phyloP scores from a whole-genome alignment of 2,329 filamentous ascomycete species.

The Phaeophleospora eucalypticola region DNA sequence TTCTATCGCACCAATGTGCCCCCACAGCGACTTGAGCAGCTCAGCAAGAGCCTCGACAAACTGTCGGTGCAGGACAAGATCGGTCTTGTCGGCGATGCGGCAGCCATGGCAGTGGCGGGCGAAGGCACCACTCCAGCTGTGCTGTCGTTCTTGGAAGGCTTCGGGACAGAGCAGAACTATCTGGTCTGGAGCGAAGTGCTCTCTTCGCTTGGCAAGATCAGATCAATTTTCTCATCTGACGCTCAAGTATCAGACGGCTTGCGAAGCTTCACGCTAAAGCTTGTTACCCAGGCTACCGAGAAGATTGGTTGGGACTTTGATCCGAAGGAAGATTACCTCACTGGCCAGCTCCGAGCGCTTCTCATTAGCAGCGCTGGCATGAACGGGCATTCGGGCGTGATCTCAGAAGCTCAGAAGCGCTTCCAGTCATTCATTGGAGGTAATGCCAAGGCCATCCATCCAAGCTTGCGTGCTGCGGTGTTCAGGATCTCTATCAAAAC shows the following conservation, averaged over 20 bases:
- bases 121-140: conserved; percentile 77
- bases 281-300: conserved; percentile 70
- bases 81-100: conserved; percentile 82
- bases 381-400: conserved; percentile 67
- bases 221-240: conserved; percentile 79
- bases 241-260: conserved; percentile 67
- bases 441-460: conserved; percentile 68
- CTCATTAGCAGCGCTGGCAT: conserved; percentile 72
- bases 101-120: conserved; percentile 82
- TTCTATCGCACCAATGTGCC: conserved; percentile 95
- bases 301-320: conserved; percentile 81
- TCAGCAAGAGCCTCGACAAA: conserved; percentile 70
- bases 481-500: conserved; percentile 76
- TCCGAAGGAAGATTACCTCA: conserved; percentile 75
- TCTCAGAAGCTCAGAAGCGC: conserved; percentile 68
- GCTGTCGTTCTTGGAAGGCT: conserved; percentile 78
- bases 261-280: conserved; percentile 71
- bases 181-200: conserved; percentile 87
- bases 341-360: conserved; percentile 74
- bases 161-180: conserved; percentile 75
- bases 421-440: conserved; percentile 75
- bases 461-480: conserved; percentile 73
- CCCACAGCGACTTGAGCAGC: conserved; percentile 71
- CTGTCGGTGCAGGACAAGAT: conserved; percentile 88
- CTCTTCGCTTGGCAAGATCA: conserved; percentile 69